phyloP scores from a whole-genome alignment of 805 yeast genomes.

The Kazachstania bromeliacearum region DNA sequence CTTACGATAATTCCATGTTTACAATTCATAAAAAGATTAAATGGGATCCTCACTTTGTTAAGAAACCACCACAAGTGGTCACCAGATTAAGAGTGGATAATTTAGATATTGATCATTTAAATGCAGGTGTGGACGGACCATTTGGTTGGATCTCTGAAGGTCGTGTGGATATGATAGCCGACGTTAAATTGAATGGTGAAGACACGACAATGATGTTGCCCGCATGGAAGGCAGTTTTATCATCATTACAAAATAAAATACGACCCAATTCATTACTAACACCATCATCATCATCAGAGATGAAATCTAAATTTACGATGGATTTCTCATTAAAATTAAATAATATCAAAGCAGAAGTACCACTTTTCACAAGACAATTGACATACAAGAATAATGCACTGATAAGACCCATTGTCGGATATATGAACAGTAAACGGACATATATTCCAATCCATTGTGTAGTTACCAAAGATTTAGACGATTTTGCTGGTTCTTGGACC shows the following conservation, averaged over 20 bases:
- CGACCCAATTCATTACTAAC: conserved; percentile 36
- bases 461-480: conserved; percentile 65
- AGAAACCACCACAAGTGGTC: background rate
- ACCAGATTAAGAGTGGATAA: conserved; percentile 55
- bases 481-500: conserved; percentile 96
- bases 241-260: conserved; percentile 33
- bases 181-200: conserved; percentile 69
- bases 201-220: no score
- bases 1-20: conserved; percentile 87
- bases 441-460: conserved; percentile 81
- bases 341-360: conserved; percentile 82
- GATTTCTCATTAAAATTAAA: conserved; percentile 73
- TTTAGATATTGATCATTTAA: conserved; percentile 77
- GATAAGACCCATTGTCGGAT: conserved; percentile 89
- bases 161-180: conserved; percentile 87
- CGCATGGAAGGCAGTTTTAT: conserved; percentile 23
- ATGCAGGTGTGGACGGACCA: conserved; percentile 86
- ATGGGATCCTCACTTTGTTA: background rate
- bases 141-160: conserved; percentile 96
- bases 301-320: conserved; percentile 26
- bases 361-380: conserved; percentile 76
- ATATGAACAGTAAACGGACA: conserved; percentile 83
- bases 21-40: conserved; percentile 58
- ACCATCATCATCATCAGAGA: background rate
- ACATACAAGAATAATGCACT: conserved; percentile 89